phyloP scores from a whole-genome alignment of 2,329 filamentous ascomycete species.

The Triangularia setosa region DNA sequence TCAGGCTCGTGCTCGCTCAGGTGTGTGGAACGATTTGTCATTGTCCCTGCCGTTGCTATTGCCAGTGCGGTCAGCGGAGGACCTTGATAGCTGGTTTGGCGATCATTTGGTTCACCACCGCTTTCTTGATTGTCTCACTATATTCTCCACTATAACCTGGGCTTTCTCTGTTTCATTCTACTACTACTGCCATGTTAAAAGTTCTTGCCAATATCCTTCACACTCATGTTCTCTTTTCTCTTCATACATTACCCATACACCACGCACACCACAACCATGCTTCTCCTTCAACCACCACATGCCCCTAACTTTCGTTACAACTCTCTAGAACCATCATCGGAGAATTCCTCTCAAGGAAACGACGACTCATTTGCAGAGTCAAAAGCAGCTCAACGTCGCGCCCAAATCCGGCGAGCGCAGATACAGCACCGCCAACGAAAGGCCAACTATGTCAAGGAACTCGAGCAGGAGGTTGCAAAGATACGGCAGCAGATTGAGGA shows the following conservation, averaged over 20 bases:
- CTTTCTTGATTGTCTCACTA: no score
- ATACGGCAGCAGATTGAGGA: constrained; percentile 45
- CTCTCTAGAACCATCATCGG: background rate
- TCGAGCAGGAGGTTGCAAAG: constrained; percentile 48
- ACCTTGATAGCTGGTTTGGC: no score
- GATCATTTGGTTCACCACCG: no score
- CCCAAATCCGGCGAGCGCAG: constrained; percentile 52
- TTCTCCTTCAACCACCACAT: background rate
- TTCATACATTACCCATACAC: background rate
- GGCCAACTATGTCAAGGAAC: constrained; percentile 51
- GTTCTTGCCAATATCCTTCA: no score
- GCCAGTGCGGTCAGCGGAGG: no score
- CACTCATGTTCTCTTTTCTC: no score
- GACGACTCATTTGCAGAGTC: constrained; percentile 14
- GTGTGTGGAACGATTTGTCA: no score
- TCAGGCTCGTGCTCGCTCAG: no score
- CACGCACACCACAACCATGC: background rate
- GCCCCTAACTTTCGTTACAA: background rate
- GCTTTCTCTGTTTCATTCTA: no score
- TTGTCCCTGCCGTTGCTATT: no score
- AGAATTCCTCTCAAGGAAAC: background rate
- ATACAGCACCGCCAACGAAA: constrained; percentile 54
- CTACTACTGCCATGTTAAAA: no score
- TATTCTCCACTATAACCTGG: no score
- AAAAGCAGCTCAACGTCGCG: constrained; percentile 46